These are phyloP conservation scores for Austroboletus niveus DNA, from an alignment of 1,284 basidiomycete species.

Conservation along the genomic window DNA sequence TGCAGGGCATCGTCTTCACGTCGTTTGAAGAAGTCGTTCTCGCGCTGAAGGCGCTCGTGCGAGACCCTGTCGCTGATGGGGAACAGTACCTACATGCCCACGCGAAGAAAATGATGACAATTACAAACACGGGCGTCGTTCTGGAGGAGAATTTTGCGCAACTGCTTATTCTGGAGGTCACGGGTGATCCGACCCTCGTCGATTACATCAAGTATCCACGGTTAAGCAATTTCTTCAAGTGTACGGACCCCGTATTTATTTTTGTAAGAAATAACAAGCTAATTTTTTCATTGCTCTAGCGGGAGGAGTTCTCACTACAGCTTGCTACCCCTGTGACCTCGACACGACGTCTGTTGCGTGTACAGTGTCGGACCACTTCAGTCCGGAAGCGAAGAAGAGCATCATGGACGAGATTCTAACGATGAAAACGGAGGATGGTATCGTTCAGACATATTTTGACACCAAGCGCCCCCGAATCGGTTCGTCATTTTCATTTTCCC, in stretches of 20 bases:
- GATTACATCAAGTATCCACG: conserved; percentile 20
- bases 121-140: conserved; percentile 16
- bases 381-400: conserved; percentile 15
- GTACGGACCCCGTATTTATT: not conserved
- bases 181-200: conserved; percentile 15
- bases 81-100: conserved; percentile 13
- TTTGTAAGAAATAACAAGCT: not conserved
- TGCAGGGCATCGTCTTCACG: conserved; percentile 22
- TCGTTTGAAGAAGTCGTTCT: conserved; percentile 15
- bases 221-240: conserved; percentile 22
- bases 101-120: conserved; percentile 19
- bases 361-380: conserved; percentile 16
- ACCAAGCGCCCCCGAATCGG: conserved; percentile 18
- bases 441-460: conserved; percentile 22
- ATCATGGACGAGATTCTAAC: conserved; percentile 26
- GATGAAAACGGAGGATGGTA: conserved; percentile 18
- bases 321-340: conserved; percentile 15
- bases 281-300: conserved; percentile 2
- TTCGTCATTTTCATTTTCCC: conserved; percentile 3
- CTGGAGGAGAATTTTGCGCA: conserved; percentile 25
- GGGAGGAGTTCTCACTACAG: conserved; percentile 7
- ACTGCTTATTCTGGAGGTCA: conserved; percentile 23
- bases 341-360: conserved; percentile 24
- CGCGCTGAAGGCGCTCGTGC: conserved; percentile 18
- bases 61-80: conserved; percentile 20